A percentile compares a stretch with the other conserved stretches of the same genome.
phyloP scores from a whole-genome alignment of 2,329 filamentous ascomycete species.

The Phyllosticta capitalensis region DNA sequence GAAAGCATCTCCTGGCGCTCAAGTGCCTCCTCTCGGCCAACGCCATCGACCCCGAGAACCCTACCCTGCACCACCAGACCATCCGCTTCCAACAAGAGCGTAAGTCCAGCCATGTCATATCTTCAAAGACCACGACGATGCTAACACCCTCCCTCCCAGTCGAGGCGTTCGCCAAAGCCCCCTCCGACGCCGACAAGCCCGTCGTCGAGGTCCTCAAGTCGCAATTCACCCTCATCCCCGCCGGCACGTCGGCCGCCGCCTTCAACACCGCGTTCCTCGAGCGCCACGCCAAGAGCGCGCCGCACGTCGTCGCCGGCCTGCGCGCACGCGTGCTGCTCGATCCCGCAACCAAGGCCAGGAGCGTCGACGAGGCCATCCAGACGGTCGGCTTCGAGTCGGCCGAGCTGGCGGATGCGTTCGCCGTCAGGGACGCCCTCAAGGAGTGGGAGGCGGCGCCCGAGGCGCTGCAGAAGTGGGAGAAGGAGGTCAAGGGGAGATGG shows the following conservation, averaged over 20 bases:
- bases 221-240: constrained; percentile 53
- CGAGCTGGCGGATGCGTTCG: constrained; percentile 48
- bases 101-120: constrained; percentile 33
- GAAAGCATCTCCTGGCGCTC: constrained; percentile 78
- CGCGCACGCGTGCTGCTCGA: constrained; percentile 51
- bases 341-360: constrained; percentile 46
- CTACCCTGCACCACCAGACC: constrained; percentile 66
- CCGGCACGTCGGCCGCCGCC: constrained; percentile 47
- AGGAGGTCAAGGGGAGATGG: constrained; percentile 31
- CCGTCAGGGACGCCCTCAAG: constrained; percentile 42
- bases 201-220: constrained; percentile 60
- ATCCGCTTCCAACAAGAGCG: constrained; percentile 56
- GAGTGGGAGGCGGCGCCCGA: constrained; percentile 42
- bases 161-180: constrained; percentile 54
- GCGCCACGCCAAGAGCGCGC: constrained; percentile 51
- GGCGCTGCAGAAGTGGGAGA: constrained; percentile 41
- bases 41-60: constrained; percentile 57
- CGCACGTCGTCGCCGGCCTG: constrained; percentile 55
- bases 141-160: constrained; percentile 11
- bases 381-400: constrained; percentile 42
- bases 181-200: constrained; percentile 56
- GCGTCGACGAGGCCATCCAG: constrained; percentile 36
- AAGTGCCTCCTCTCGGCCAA: constrained; percentile 71
- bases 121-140: background rate
- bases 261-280: constrained; percentile 58